Base-by-base conservation (phyloP, 176 grass and related monocot genomes). In the Ensete glaucum region DNA sequence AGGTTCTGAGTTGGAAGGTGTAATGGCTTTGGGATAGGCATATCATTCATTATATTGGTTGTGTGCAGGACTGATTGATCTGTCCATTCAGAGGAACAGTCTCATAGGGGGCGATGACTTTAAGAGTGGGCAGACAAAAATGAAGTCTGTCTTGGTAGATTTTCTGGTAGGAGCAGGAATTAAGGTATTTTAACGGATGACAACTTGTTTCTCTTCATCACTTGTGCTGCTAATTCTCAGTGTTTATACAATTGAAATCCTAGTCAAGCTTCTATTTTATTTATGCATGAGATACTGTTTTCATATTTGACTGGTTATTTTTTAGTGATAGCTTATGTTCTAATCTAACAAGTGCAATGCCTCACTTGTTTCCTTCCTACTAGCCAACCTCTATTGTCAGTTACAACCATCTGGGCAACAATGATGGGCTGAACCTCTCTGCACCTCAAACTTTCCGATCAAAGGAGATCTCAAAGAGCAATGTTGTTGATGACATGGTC, bases 381-480 rank as follows among this genome's bases (percentile, higher is more conserved):
- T 64, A 98, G 95, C 95, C 95, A 6, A 98, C 95, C 12, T 91
- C 90, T 19, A 98, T 98, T 84, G 95, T 98, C 26, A 98, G 95
- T 81, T 98, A 98, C 88, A 98, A 98, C 29, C 95, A 98, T 79
- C 50, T 98, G 25, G 95, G 95, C 2, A 98, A 98, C 84, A 98
- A 98, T 43, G 95, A 98, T 34, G 90, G 95, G 11, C 83, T 93
- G 90, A 98, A 98, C 66, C 90, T 98, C 9, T 98, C 90, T 1
- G 95, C 95, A 15, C 95, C 95, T 8, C 95, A 98, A 80, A 98
- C 95, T 52, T 98, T 98, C 71, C 76, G 90, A 62, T 98, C 95
- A 27, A 98, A 98, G 79, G 95, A 98, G 86, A 98, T 98, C 76
- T 98, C 95, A 26, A 98, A 98, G 78, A 98, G 95, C 48, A 98